Conservation (phyloP, 371 early-diverging fungal species). For the Blastocladiella emersonii region DNA sequence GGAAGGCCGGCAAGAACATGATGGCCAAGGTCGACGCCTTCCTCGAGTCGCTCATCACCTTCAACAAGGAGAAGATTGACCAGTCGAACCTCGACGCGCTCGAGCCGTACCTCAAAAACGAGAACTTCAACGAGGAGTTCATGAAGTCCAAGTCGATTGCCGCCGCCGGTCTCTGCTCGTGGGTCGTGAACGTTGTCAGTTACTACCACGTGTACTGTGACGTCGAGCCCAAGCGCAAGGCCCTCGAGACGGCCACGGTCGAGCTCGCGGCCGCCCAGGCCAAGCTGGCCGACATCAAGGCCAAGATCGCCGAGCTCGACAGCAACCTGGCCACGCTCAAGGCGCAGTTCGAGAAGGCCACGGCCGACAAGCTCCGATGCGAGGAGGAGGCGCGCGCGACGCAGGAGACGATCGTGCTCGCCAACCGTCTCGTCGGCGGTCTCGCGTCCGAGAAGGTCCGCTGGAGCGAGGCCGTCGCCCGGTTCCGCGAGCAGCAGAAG, state of each 20-base stretch:
- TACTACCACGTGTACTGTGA: conserved; percentile 46
- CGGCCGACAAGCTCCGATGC: conserved; percentile 40
- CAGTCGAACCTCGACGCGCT: conserved; percentile 37
- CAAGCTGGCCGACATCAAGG: conserved; percentile 33
- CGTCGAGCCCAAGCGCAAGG: conserved; percentile 43
- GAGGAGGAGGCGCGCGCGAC: conserved; percentile 43
- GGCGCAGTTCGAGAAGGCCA: conserved; percentile 47
- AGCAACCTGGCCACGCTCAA: conserved; percentile 34
- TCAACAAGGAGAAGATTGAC: conserved; percentile 46
- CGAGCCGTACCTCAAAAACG: conserved; percentile 36
- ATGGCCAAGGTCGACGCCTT: conserved; percentile 53
- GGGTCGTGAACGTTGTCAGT: conserved; percentile 44
- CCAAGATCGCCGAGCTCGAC: conserved; percentile 41
- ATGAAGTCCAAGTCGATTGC: conserved; percentile 42
- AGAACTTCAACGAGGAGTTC: conserved; percentile 44
- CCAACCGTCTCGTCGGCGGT: conserved; percentile 45
- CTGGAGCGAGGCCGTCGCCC: conserved; percentile 39
- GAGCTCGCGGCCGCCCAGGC: conserved; percentile 36
- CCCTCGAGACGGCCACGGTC: conserved; percentile 35
- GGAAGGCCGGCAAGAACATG: conserved; percentile 48
- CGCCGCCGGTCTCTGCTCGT: conserved; percentile 44
- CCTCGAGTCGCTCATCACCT: conserved; percentile 36
- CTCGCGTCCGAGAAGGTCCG: conserved; percentile 46
- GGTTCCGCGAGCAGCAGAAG: conserved; percentile 44
- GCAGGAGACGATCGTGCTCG: conserved; percentile 42